Evolutionary conservation across 257 asterid genomes (phyloP).

Genomic region (Solanum stenotomum): DNA sequence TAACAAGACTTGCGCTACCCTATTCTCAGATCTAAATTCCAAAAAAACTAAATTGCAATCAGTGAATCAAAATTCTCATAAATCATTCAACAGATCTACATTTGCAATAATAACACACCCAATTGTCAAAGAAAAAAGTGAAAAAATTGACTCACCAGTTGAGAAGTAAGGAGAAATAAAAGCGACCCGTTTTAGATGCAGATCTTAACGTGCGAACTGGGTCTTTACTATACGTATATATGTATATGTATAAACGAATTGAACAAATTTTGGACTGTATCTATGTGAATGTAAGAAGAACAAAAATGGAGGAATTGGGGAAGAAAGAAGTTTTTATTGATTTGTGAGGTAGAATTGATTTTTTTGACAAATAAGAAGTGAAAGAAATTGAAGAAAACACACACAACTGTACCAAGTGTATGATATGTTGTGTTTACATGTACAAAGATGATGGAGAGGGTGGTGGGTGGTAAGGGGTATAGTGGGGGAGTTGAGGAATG

Average conservation of each 20-base stretch:
- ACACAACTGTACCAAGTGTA: not conserved
- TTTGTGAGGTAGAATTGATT: not conserved
- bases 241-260: not conserved
- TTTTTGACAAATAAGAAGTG: not conserved
- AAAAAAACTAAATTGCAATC: conserved; percentile 19
- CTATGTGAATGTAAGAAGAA: not conserved
- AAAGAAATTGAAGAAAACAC: not conserved
- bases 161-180: not conserved
- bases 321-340: not conserved
- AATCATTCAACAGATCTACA: not conserved
- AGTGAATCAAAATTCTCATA: conserved; percentile 4
- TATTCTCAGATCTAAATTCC: conserved; percentile 29
- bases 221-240: not conserved
- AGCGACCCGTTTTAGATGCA: not conserved
- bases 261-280: not conserved
- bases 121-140: not conserved
- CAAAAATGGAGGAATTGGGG: not conserved
- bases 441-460: not conserved
- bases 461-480: not conserved
- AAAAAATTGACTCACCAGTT: not conserved
- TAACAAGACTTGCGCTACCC: conserved; percentile 2
- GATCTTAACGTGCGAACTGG: not conserved
- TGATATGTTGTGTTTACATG: not conserved
- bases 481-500: not conserved
- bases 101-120: not conserved